Conservation (phyloP, 495 filamentous ascomycete species). For the Aspergillus avenaceus region DNA sequence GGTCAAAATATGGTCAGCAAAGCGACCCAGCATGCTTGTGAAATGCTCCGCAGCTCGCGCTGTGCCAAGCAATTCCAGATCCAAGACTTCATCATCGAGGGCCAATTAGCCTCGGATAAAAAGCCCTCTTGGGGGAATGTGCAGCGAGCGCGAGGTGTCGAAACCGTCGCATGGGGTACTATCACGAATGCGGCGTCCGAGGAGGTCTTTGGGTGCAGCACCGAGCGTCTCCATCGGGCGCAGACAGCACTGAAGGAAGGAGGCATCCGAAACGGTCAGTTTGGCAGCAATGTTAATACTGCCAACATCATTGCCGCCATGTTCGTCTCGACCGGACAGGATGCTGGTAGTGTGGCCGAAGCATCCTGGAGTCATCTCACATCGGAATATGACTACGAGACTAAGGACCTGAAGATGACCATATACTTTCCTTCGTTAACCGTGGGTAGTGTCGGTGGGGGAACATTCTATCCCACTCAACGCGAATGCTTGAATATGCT, state of each 20-base stretch:
- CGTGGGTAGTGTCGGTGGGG: conserved; percentile 10
- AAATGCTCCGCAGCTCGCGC: neutral
- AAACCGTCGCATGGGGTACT: conserved; percentile 10
- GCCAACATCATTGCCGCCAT: conserved; percentile 12
- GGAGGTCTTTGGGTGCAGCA: conserved; percentile 2
- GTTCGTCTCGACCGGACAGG: conserved; percentile 15
- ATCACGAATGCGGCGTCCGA: conserved; percentile 6
- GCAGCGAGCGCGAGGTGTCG: conserved; percentile 7
- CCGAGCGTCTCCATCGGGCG: neutral
- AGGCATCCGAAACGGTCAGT: conserved; percentile 9
- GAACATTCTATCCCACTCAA: conserved; percentile 9
- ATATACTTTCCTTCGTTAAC: conserved; percentile 11
- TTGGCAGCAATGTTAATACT: conserved; percentile 8
- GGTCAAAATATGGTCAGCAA: conserved; percentile 16
- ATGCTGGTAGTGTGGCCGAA: conserved; percentile 8
- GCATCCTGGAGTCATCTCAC: conserved; percentile 13
- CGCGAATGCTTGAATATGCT: conserved; percentile 11
- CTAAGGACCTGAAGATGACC: conserved; percentile 1
- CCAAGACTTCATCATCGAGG: conserved; percentile 4
- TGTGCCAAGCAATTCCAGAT: neutral
- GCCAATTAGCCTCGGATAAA: conserved; percentile 9
- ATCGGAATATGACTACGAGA: conserved; percentile 2
- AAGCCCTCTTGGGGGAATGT: conserved; percentile 13
- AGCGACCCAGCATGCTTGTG: conserved; percentile 10
- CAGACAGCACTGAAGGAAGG: conserved; percentile 5